phyloP scores from a whole-genome alignment of 768 basidiomycete genomes.

The Serendipita sp. region DNA sequence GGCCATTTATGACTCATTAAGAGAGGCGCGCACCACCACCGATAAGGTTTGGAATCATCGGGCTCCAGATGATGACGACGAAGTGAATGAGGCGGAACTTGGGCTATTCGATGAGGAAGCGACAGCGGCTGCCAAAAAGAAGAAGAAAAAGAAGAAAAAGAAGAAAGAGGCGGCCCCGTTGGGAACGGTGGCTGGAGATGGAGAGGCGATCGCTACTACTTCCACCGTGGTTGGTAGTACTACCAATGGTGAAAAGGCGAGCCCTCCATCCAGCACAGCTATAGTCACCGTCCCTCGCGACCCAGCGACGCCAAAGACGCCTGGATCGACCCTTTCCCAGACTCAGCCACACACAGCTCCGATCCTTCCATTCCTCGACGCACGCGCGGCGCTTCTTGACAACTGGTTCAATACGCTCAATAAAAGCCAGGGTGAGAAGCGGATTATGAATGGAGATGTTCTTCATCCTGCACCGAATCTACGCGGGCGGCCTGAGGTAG shows the following conservation, averaged over 20 bases:
- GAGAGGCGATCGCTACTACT: neutral
- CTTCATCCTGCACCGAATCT: neutral
- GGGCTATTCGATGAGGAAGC: neutral
- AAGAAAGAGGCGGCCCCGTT: neutral
- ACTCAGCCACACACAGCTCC: neutral
- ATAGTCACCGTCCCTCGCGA: neutral
- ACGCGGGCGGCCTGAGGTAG: neutral
- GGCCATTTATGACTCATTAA: neutral
- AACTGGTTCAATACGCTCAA: neutral
- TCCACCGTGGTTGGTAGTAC: too few species aligned
- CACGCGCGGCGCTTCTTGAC: neutral
- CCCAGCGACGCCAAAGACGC: neutral
- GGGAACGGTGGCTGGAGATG: neutral
- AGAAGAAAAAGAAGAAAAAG: constrained; percentile 5
- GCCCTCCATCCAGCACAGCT: neutral
- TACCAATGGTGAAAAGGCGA: neutral
- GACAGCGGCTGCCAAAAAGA: neutral
- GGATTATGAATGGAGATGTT: constrained; percentile 2
- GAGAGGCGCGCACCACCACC: neutral
- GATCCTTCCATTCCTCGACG: neutral
- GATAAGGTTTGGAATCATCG: neutral
- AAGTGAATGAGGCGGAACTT: neutral
- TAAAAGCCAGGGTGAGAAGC: neutral
- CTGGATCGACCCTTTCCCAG: neutral
- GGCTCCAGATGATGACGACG: neutral